Percentiles rank a stretch among this genome's conserved stretches.
Evolutionary conservation across 2,329 filamentous ascomycete species (phyloP).

Genomic region (Pseudocercospora eumusae): DNA sequence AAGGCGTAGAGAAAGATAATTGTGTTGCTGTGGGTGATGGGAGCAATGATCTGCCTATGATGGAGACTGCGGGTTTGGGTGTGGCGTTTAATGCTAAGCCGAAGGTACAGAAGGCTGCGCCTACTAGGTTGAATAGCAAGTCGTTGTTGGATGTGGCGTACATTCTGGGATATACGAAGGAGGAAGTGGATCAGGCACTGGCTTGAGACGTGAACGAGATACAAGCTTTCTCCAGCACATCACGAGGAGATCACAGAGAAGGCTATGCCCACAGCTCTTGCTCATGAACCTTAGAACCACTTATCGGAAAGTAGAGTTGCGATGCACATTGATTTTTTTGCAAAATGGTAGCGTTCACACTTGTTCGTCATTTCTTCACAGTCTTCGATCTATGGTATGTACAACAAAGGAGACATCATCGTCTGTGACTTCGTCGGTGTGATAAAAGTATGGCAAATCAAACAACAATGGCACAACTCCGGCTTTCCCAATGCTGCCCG

Average conservation of each 20-base stretch:
- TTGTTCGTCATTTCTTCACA: background rate
- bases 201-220: background rate
- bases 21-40: constrained; percentile 77
- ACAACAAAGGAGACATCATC: constrained; percentile 11
- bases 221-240: background rate
- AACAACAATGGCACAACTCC: constrained; percentile 4
- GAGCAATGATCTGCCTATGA: constrained; percentile 80
- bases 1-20: constrained; percentile 66
- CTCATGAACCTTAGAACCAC: too few relatives aligned
- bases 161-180: constrained; percentile 59
- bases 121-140: constrained; percentile 69
- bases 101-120: constrained; percentile 74
- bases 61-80: constrained; percentile 71
- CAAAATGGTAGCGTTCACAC: background rate
- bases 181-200: constrained; percentile 30
- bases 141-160: constrained; percentile 72
- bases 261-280: too few relatives aligned
- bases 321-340: too few relatives aligned
- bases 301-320: too few relatives aligned
- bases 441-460: background rate
- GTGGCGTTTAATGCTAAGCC: constrained; percentile 86
- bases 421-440: constrained; percentile 2
- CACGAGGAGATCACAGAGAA: too few relatives aligned
- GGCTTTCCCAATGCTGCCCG: constrained; percentile 7
- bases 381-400: constrained; percentile 2